Evolutionary conservation across 169 alveolate species (phyloP).

Genomic region (Eimeria praecox): DNA sequence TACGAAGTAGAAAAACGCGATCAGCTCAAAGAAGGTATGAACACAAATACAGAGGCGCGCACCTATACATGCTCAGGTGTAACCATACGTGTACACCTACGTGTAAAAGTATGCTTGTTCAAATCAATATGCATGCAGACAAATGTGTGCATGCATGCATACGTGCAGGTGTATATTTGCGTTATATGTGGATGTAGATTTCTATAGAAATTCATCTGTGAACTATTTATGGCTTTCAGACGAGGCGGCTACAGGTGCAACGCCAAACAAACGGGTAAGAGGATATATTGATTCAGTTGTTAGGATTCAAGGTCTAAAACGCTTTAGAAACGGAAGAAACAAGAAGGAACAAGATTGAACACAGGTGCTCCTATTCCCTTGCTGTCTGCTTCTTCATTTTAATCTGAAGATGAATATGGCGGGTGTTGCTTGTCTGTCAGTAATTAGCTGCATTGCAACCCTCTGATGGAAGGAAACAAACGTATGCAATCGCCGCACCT

Average conservation of each 20-base stretch:
- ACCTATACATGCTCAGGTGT: neutral
- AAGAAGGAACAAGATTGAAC: constrained; percentile 4
- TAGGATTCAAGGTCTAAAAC: neutral
- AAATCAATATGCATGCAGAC: neutral
- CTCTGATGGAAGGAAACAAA: neutral
- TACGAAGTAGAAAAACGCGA: constrained; percentile 48
- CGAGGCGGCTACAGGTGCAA: constrained; percentile 36
- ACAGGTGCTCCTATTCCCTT: neutral
- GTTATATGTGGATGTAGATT: neutral
- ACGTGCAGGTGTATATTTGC: too few species aligned
- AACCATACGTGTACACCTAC: neutral
- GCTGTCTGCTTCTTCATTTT: neutral
- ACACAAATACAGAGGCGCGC: neutral
- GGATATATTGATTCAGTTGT: neutral
- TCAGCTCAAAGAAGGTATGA: constrained; percentile 7
- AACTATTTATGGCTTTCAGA: neutral
- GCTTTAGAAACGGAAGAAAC: neutral
- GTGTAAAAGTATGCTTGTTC: neutral
- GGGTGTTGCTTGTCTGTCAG: neutral
- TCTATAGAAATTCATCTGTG: neutral
- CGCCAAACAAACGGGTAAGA: neutral
- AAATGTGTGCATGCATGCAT: neutral
- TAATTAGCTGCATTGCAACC: neutral
- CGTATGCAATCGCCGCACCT: neutral
- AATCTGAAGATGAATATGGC: neutral